Evolutionary conservation across 371 early-diverging fungal species (phyloP).

Genomic region (Dinochytrium kinnereticum): DNA sequence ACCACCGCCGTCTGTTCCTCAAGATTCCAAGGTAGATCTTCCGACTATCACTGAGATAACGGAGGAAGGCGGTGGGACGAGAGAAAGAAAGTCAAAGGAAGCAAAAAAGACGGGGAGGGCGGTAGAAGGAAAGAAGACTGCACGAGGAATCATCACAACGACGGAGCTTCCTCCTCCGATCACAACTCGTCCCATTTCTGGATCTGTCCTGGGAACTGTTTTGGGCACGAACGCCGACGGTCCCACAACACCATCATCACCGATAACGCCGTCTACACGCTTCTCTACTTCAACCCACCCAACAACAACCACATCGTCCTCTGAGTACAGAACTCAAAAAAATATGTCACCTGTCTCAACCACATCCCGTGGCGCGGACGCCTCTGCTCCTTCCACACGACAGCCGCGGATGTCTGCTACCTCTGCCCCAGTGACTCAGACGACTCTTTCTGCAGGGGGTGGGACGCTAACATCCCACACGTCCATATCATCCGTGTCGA

Average conservation of each 20-base stretch:
- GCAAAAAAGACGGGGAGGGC: background rate
- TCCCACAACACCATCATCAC: background rate
- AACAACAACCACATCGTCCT: background rate
- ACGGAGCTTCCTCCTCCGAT: too few species aligned
- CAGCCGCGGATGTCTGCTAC: background rate
- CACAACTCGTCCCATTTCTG: background rate
- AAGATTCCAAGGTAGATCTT: background rate
- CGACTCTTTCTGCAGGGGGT: too few species aligned
- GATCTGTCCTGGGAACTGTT: background rate
- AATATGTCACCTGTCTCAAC: background rate
- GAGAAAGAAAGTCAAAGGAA: background rate
- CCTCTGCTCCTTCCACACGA: background rate
- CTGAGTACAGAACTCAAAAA: too few species aligned
- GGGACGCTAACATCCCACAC: background rate
- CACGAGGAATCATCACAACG: too few species aligned
- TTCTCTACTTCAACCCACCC: background rate
- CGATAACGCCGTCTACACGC: background rate
- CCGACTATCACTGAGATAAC: background rate
- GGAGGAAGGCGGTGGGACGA: background rate
- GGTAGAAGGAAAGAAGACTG: too few species aligned
- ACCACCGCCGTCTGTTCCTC: too few species aligned
- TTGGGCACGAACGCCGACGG: background rate
- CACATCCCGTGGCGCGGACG: background rate
- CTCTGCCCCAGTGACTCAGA: background rate
- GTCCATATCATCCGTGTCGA: background rate